Conservation (phyloP, 257 asterid species). For the Solanum acaule region DNA sequence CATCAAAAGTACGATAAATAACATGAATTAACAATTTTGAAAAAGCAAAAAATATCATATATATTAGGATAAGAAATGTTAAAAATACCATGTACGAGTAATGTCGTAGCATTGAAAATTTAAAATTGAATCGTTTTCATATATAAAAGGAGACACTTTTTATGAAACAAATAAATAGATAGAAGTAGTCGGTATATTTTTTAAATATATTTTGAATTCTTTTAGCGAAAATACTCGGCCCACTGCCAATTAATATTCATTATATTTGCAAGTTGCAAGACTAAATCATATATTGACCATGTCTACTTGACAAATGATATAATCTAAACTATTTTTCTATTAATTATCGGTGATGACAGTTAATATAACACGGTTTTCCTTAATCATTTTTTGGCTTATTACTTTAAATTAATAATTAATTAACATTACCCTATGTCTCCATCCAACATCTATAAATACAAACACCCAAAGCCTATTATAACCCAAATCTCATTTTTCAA, state of each 20-base stretch:
- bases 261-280: background rate
- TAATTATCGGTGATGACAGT: background rate
- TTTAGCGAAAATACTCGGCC: background rate
- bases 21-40: background rate
- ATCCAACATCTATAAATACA: background rate
- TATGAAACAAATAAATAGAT: background rate
- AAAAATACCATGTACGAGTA: background rate
- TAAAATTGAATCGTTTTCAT: background rate
- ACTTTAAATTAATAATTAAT: background rate
- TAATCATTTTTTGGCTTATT: background rate
- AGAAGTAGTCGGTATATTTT: background rate
- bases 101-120: background rate
- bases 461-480: background rate
- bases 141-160: background rate
- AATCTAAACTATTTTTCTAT: background rate
- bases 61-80: background rate
- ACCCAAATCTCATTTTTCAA: background rate
- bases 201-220: background rate
- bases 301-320: background rate
- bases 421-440: background rate
- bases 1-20: background rate
- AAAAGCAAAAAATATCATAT: background rate
- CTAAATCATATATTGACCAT: background rate
- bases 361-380: constrained; percentile 11
- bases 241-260: background rate